Conservation (phyloP, 108 stramenopile species). For the Craspedostauros australis region DNA sequence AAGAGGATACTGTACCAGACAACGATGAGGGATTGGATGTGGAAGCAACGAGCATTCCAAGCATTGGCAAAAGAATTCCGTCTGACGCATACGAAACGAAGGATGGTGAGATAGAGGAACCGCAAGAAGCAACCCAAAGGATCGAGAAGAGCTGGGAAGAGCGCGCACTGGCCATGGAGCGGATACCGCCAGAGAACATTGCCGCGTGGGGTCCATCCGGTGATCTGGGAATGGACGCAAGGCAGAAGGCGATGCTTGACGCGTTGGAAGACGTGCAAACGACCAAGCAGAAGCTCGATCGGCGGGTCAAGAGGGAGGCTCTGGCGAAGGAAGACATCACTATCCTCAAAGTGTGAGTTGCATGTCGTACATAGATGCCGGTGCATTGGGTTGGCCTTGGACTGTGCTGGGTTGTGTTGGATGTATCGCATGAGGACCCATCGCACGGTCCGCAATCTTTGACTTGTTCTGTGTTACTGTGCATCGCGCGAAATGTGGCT, state of each 20-base stretch:
- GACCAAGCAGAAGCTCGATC: conserved; percentile 38
- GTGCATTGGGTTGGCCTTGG: too few relatives aligned
- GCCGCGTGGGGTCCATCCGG: conserved; percentile 79
- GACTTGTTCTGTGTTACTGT: too few relatives aligned
- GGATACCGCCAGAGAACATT: conserved; percentile 61
- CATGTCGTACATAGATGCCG: not conserved
- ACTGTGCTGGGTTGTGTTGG: too few relatives aligned
- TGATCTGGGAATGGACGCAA: conserved; percentile 47
- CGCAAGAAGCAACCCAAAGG: not conserved
- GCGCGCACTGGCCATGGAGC: conserved; percentile 60
- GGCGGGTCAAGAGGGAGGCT: conserved; percentile 41
- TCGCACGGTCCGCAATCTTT: too few relatives aligned
- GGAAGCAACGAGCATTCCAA: not conserved
- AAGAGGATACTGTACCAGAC: conserved; percentile 31
- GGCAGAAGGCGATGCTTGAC: conserved; percentile 59
- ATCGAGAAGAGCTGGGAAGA: conserved; percentile 59
- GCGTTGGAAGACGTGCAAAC: conserved; percentile 62
- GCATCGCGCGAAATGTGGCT: too few relatives aligned
- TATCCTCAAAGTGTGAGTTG: conserved; percentile 52
- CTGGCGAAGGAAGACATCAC: conserved; percentile 56
- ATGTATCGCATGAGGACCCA: too few relatives aligned
- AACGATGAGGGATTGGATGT: conserved; percentile 2
- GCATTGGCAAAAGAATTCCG: not conserved
- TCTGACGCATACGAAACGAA: conserved; percentile 4
- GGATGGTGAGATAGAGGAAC: not conserved